phyloP scores from a whole-genome alignment of 257 asterid genomes.

The Haberlea rhodopensis region DNA sequence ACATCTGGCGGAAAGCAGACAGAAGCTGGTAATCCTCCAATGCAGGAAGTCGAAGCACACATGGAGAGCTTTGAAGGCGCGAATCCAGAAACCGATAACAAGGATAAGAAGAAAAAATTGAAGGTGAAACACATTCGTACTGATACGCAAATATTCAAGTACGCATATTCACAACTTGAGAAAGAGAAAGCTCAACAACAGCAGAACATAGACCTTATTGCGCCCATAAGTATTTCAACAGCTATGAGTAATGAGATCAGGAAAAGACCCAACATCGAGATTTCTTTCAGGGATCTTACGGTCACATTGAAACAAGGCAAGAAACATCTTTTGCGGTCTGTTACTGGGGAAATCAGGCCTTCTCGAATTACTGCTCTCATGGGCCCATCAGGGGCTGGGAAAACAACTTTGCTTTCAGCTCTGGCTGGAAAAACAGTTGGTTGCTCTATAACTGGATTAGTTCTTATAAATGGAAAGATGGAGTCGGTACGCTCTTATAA shows the following conservation, averaged over 20 bases:
- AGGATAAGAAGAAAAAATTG: conserved; percentile 38
- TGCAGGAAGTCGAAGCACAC: conserved; percentile 46
- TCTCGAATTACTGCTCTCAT: conserved; percentile 92
- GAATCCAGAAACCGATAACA: conserved; percentile 27
- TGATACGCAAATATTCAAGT: conserved; percentile 75
- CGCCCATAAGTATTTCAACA: conserved; percentile 66
- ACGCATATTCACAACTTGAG: conserved; percentile 85
- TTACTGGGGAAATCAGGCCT: conserved; percentile 74
- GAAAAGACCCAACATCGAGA: conserved; percentile 66
- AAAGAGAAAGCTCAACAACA: conserved; percentile 80
- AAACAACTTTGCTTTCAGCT: conserved; percentile 90
- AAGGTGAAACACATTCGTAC: conserved; percentile 61
- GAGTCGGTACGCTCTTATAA: conserved; percentile 76
- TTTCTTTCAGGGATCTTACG: conserved; percentile 65
- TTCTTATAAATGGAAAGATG: conserved; percentile 64
- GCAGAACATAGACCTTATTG: conserved; percentile 50
- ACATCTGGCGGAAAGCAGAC: conserved; percentile 34
- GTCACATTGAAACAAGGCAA: conserved; percentile 71
- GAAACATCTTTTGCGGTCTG: conserved; percentile 66
- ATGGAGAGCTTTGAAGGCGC: conserved; percentile 34
- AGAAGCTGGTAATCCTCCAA: conserved; percentile 36
- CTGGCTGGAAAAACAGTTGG: conserved; percentile 88
- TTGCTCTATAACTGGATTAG: conserved; percentile 60
- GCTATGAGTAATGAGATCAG: conserved; percentile 43
- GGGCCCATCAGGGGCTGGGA: conserved; percentile 99